phyloP scores from a whole-genome alignment of 352 stramenopile species.

The Pelagophyceae sp. region DNA sequence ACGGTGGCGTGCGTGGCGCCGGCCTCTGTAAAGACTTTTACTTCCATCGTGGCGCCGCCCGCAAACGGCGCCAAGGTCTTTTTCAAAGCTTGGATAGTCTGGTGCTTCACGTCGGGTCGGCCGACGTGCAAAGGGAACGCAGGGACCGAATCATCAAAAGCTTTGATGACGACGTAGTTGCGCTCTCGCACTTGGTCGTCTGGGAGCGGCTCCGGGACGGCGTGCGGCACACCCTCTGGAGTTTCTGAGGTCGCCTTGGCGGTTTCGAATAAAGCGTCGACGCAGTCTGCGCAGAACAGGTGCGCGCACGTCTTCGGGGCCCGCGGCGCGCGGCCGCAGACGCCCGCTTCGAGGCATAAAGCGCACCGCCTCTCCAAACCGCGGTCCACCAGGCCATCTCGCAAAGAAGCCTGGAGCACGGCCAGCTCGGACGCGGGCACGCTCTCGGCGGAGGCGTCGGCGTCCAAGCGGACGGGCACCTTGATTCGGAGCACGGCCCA shows the following conservation, averaged over 20 bases:
- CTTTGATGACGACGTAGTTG: not conserved
- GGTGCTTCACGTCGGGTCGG: not conserved
- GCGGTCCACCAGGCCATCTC: not conserved
- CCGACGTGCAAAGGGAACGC: not conserved
- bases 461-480: not conserved
- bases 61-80: not conserved
- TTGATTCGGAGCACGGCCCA: not conserved
- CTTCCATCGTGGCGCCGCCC: not conserved
- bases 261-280: not conserved
- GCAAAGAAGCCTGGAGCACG: not conserved
- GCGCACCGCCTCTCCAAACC: not conserved
- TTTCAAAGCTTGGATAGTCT: not conserved
- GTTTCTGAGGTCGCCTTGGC: not conserved
- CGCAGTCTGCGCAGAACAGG: not conserved
- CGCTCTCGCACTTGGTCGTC: slow-evolving; percentile 4
- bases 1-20: not conserved
- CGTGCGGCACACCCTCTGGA: not conserved
- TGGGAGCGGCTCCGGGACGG: not conserved
- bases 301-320: not conserved
- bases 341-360: not conserved
- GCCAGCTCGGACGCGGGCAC: not conserved
- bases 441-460: not conserved
- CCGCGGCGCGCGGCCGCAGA: not conserved
- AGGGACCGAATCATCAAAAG: too few relatives aligned
- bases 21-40: not conserved